Base-by-base conservation (phyloP, 371 early-diverging fungal genomes). In the Mucor circinelloides region DNA sequence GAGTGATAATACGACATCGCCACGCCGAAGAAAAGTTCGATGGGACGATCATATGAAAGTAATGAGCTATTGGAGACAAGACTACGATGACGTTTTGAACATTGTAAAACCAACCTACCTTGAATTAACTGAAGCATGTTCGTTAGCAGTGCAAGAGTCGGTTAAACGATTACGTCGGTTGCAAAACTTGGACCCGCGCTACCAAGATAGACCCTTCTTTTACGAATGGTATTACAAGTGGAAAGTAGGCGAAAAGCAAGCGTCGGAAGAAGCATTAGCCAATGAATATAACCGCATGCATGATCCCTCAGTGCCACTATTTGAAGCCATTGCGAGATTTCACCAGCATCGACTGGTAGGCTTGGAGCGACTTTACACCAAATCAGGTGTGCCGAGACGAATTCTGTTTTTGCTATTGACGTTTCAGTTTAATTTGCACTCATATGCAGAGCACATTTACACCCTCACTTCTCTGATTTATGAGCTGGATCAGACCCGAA, bases 361-460 rank as follows among this genome's bases (percentile, higher is more conserved):
- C 7, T 68, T 83, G 3, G 64, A 77, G 2, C 64, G 58, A 12
- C 64, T 83, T 0, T 78, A 69, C 21, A 69, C 68, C 5, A 61
- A 66, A 30, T 44, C 66, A 13, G 73, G 75, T 13, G 62, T 68
- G 0, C 83, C 83, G 6, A 65, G 76, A 13, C 72, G 83, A 3
- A 73, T 78, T n/a, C 56, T 83, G 23, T 78, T 83, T 32, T 19
- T 83, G 28, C 32, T 83, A 6, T 57, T 80, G 17, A 70, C 74
- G 17, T 83, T 80, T 63, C 83, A 83, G 28, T 83, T 75, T 57
- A 77, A 80, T 42, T 40, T 83, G 21, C 75, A 80, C n/a, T 50
- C 67, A 2, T 83, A 80, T 70, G 75, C 80, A 10, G 79, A 83
- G 55, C 68, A 63, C 9, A 65, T 80, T 0, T 83, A 80, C 13